Conservation (phyloP, 371 early-diverging fungal genomes). For the Actinomortierella wolfii region DNA sequence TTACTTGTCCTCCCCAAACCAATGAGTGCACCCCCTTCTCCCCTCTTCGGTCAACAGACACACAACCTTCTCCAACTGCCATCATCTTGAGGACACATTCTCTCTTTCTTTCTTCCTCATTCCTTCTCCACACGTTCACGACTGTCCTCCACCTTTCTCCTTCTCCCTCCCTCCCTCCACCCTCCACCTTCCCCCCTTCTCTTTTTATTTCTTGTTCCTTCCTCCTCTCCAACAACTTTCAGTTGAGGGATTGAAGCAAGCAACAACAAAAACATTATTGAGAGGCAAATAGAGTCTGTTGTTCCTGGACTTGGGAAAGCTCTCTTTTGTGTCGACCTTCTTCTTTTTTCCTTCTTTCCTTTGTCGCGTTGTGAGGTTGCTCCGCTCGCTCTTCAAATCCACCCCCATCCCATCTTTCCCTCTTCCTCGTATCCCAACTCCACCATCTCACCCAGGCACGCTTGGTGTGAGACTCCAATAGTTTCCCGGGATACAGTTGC, state of each 20-base stretch:
- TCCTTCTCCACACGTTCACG: neutral
- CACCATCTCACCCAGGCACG: neutral
- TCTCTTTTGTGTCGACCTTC: neutral
- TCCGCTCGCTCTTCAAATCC: neutral
- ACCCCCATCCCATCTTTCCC: neutral
- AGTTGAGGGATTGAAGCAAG: no score
- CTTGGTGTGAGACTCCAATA: no score
- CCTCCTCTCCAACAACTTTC: neutral
- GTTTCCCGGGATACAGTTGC: no score
- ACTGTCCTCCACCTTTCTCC: neutral
- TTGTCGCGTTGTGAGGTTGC: neutral
- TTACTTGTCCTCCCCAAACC: no score
- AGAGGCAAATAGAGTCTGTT: no score
- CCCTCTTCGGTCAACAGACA: neutral
- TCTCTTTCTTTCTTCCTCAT: neutral
- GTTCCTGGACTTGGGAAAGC: no score
- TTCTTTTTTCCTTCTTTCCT: neutral
- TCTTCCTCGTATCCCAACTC: neutral
- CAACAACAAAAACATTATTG: no score
- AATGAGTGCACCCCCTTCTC: neutral
- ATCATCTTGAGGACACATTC: neutral
- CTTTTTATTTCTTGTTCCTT: neutral
- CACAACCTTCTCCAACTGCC: no score
- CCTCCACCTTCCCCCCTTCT: neutral
- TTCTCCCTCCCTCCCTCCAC: neutral